Evolutionary conservation across 345 rosid species (phyloP), one percentile per base, ranked within the genome.

Genomic region (Hevea brasiliensis): DNA sequence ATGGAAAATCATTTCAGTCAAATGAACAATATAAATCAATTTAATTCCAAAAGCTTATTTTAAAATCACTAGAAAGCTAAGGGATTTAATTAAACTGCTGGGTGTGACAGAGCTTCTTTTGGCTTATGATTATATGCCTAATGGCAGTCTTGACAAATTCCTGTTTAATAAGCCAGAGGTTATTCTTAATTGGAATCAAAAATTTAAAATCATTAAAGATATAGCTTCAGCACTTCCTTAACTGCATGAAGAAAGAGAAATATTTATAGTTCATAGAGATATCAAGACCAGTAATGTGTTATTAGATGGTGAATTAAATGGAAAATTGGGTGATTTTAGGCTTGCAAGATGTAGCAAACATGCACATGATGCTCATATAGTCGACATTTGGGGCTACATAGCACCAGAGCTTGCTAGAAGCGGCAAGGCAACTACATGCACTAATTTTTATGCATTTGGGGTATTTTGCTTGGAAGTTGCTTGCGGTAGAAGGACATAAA

Each of bases 71-170:
- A n/a, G n/a, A n/a, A n/a, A n/a, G n/a, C n/a, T n/a, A n/a, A n/a
- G n/a, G n/a, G n/a, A n/a, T n/a, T n/a, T n/a, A n/a, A n/a, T n/a
- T n/a, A n/a, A n/a, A n/a, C n/a, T n/a, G n/a, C n/a, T n/a, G n/a
- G n/a, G n/a, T n/a, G n/a, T n/a, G n/a, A n/a, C n/a, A n/a, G n/a
- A n/a, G n/a, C 68, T 61, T 2, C 23, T 72, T 20, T 44, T 72
- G 24, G 75, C 61, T 7, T 62, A 62, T 41, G 75, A 72, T n/a
- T 62, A 62, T 45, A 72, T 72, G 75, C 75, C 75, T 47, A 51
- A 62, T 26, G 68, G 61, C 14, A 62, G 75, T 32, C 68, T 72
- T 1, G 68, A 72, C 58, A 51, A 51, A 18, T 48, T 61, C 68
- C 29, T 62, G 6, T 61, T 44, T 37, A 44, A 24, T 12, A 24